A percentile compares a stretch with the other conserved stretches of the same genome.
Evolutionary conservation across 2,329 filamentous ascomycete species (phyloP).

Genomic region (Fusarium sacchari): DNA sequence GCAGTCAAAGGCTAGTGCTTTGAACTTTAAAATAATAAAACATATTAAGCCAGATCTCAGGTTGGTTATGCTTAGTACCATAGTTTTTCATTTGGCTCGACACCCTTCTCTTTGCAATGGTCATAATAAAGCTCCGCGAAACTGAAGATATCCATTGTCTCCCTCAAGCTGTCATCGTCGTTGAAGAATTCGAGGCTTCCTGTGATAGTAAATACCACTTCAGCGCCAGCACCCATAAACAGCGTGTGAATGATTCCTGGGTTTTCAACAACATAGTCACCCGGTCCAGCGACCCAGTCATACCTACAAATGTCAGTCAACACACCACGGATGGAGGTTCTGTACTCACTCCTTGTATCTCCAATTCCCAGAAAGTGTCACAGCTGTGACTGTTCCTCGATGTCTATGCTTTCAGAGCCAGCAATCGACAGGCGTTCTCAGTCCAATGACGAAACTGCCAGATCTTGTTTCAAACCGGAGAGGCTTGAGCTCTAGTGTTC

Average conservation of each 20-base stretch:
- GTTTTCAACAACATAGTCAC: not conserved
- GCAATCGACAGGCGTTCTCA: not conserved
- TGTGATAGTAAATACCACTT: not conserved
- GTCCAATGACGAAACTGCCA: not conserved
- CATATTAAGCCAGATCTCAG: not conserved
- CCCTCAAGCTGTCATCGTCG: not conserved
- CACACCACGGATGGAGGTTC: fast-evolving
- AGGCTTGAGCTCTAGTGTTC: not conserved
- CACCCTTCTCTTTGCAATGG: not conserved
- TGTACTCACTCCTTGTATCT: not conserved
- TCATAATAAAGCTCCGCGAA: not conserved
- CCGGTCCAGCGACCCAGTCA: not conserved
- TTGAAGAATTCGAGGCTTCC: conserved; percentile 2
- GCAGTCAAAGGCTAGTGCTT: fast-evolving
- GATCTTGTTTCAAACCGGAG: not conserved
- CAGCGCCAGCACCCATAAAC: not conserved
- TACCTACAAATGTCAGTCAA: not conserved
- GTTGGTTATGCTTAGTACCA: not conserved
- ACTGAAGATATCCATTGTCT: conserved; percentile 4
- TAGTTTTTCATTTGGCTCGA: not conserved
- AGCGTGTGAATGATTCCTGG: not conserved
- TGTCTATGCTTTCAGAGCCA: conserved; percentile 7
- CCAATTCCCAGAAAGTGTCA: not conserved
- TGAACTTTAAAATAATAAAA: not conserved
- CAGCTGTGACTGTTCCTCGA: not conserved